phyloP scores from a whole-genome alignment of 1,284 basidiomycete genomes.

The Singerocomus inundabilis region DNA sequence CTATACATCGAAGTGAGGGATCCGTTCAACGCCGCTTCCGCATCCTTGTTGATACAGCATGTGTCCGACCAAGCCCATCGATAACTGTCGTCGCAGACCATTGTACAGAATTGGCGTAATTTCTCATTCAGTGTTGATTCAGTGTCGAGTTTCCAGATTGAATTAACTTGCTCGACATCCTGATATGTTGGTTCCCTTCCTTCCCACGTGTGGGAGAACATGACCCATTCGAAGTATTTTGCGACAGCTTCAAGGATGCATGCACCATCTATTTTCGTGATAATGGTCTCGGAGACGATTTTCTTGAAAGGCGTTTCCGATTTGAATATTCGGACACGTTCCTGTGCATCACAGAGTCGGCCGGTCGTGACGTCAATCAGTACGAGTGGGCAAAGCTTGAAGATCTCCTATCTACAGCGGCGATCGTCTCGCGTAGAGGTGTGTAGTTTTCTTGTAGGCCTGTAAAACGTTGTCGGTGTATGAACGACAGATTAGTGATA shows the following conservation, averaged over 20 bases:
- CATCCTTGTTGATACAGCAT: conserved; percentile 8
- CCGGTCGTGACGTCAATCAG: conserved; percentile 8
- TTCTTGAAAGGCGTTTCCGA: conserved; percentile 1
- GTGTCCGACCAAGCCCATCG: conserved; percentile 13
- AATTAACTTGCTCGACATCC: conserved; percentile 5
- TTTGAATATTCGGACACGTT: too few species aligned
- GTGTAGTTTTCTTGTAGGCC: conserved; percentile 1
- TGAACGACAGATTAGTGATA: background rate
- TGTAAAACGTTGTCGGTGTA: background rate
- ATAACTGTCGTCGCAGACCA: background rate
- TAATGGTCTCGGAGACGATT: background rate
- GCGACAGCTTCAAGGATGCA: conserved; percentile 1
- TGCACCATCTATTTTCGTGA: too few species aligned
- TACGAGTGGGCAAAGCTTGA: background rate
- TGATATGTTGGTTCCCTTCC: conserved; percentile 11
- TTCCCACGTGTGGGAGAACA: conserved; percentile 23
- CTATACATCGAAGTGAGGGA: conserved; percentile 15
- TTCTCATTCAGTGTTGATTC: conserved; percentile 5
- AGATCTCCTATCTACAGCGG: background rate
- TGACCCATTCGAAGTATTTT: conserved; percentile 16
- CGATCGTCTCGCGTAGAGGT: background rate
- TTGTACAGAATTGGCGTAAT: conserved; percentile 7
- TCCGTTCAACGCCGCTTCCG: background rate
- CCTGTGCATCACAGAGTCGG: conserved; percentile 2
- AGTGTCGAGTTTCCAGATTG: conserved; percentile 11